Conservation (phyloP, 2,329 filamentous ascomycete species). For the Colletotrichum sublineola region DNA sequence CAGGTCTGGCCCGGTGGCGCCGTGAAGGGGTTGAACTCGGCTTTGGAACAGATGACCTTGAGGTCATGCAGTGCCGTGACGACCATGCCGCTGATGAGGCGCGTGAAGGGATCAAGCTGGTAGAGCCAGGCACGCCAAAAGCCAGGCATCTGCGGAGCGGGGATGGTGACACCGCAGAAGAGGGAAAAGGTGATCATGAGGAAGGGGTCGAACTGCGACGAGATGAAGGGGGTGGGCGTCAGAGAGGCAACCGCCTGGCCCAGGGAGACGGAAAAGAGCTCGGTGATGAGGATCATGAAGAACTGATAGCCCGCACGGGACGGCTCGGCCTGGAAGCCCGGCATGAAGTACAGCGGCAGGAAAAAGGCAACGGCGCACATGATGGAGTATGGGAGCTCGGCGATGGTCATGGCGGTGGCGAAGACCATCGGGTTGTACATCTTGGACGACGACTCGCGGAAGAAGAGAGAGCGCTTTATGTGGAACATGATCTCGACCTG, state of each 20-base stretch:
- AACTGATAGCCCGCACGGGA: constrained; percentile 87
- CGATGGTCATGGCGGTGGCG: constrained; percentile 80
- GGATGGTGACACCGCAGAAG: constrained; percentile 90
- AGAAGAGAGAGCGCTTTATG: constrained; percentile 83
- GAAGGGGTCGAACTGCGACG: constrained; percentile 84
- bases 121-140: constrained; percentile 89
- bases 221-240: constrained; percentile 83
- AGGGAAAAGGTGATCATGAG: constrained; percentile 85
- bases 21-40: constrained; percentile 77
- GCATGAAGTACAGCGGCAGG: constrained; percentile 86
- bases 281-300: constrained; percentile 85
- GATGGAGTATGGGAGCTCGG: constrained; percentile 87
- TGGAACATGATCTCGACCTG: constrained; percentile 90
- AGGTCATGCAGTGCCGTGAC: constrained; percentile 80
- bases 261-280: constrained; percentile 86
- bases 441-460: constrained; percentile 87
- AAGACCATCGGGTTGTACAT: constrained; percentile 89
- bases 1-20: constrained; percentile 77
- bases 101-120: constrained; percentile 85
- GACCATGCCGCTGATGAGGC: constrained; percentile 84
- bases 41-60: constrained; percentile 69
- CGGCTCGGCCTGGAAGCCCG: constrained; percentile 74
- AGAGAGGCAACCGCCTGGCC: constrained; percentile 82
- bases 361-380: constrained; percentile 86
- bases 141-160: constrained; percentile 79